Base-by-base conservation (phyloP, 768 basidiomycete genomes). In the Tricholoma sp. region DNA sequence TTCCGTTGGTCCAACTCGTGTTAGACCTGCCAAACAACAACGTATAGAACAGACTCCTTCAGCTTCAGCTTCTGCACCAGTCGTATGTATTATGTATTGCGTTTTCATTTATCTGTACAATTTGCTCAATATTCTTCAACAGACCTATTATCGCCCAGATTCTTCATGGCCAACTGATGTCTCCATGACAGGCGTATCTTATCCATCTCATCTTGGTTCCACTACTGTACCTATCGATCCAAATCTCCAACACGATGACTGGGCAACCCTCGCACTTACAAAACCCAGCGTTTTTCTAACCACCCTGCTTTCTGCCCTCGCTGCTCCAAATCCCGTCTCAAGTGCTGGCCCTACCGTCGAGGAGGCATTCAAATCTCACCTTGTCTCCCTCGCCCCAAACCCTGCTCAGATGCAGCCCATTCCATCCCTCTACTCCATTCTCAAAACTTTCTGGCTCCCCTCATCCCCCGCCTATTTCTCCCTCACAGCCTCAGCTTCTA, bases 401-500 rank as follows among this genome's bases (percentile, higher is more conserved):
- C 64, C 74, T 27, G 69, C 71, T 43, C 78, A 79, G 62, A 72
- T 72, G 16, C 78, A 82, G 52, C 69, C 80, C 12, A 85, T 88
- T 34, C 89, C 89, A 0, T 81, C 84, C 0, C 73, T 91, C 0
- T 92, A 91, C 67, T 86, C 85, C 6, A 81, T 88, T 58, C 75
- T 91, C 41, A 89, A 88, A 67, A 90, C 90, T 0, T 91, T 92
- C 61, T 91, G 90, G 90, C 76, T 92, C 12, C 89, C 89, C 0
- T 84, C 83, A 0, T 89, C 88, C 0, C 89, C 90, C 0, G 77
- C 84, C 0, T 91, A 89, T 64, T 88, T 90, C 61, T 82, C 84
- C 0, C 76, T 90, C 37, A 90, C 89, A 9, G 86, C 87, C 22
- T 89, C 88, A 1, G 79, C 86, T 0, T 83, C 83, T 9, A 81